Percentiles rank a stretch among this genome's conserved stretches.
Conservation (phyloP, 768 basidiomycete species). For the Mycena sanguinolenta region DNA sequence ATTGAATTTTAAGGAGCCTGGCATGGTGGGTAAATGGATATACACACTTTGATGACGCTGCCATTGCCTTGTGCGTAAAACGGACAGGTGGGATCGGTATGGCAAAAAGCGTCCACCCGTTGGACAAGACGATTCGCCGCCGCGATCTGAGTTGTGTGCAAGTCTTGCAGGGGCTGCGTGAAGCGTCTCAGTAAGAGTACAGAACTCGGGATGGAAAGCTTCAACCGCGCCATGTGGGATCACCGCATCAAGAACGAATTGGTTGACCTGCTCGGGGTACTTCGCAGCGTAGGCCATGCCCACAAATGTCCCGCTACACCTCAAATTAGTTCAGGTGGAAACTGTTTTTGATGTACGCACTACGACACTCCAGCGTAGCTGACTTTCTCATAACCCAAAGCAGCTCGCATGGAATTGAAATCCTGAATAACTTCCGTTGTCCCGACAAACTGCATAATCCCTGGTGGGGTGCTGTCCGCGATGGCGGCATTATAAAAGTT, state of each 20-base stretch:
- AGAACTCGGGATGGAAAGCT: background rate
- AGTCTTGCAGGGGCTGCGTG: background rate
- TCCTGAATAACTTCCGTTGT: conserved; percentile 38
- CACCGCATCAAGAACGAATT: conserved; percentile 31
- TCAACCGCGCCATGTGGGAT: conserved; percentile 7
- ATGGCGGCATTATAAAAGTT: conserved; percentile 25
- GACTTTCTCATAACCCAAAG: conserved; percentile 31
- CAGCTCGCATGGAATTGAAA: conserved; percentile 31
- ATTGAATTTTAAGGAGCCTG: too few relatives aligned
- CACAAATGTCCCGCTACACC: background rate
- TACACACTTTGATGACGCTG: too few relatives aligned
- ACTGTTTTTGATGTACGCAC: conserved; percentile 19
- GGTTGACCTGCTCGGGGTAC: conserved; percentile 24
- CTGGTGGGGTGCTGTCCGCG: conserved; percentile 28
- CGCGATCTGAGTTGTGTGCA: conserved; percentile 25
- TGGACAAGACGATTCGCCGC: conserved; percentile 19
- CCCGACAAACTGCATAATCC: conserved; percentile 33
- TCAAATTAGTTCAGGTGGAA: background rate
- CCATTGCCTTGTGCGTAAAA: too few relatives aligned
- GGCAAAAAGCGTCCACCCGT: too few relatives aligned
- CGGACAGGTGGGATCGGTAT: too few relatives aligned
- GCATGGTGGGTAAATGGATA: too few relatives aligned
- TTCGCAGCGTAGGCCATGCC: conserved; percentile 21
- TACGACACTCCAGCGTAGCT: conserved; percentile 32
- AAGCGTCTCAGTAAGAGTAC: background rate